A percentile compares a stretch with the other conserved stretches of the same genome.
These are phyloP conservation scores for Lasiodiplodia sp. DNA, from an alignment of 2,329 filamentous ascomycete genomes.

Conservation along the genomic window DNA sequence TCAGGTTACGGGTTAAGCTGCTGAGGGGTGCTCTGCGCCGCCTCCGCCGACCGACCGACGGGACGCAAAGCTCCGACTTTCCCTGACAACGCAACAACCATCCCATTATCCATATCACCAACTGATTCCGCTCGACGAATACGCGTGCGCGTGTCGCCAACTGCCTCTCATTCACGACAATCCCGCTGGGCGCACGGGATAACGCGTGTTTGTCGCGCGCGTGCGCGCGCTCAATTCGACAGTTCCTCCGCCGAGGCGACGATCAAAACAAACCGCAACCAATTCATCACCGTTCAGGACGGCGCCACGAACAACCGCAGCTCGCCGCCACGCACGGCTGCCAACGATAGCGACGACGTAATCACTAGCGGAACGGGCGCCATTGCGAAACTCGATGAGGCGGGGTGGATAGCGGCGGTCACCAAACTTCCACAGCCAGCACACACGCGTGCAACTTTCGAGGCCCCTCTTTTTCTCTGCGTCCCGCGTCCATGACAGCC, in stretches of 20 bases:
- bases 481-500: conserved; percentile 28
- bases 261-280: background rate
- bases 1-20: background rate
- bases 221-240: background rate
- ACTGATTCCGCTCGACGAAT: background rate
- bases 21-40: conserved; percentile 13
- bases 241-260: background rate
- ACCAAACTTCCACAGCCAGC: background rate
- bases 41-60: background rate
- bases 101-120: conserved; percentile 16
- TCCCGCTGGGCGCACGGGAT: background rate
- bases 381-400: background rate
- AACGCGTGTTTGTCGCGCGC: background rate
- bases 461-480: background rate
- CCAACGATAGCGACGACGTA: background rate
- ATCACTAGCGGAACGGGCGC: background rate
- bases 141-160: background rate
- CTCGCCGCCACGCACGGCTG: background rate
- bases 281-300: background rate
- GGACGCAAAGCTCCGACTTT: conserved; percentile 18
- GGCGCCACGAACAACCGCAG: background rate
- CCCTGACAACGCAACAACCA: conserved; percentile 22
- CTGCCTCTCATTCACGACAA: background rate
- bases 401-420: background rate
- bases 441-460: background rate